These are phyloP conservation scores for Citrus cavaleriei DNA, from an alignment of 345 rosid genomes.

Conservation along the genomic window DNA sequence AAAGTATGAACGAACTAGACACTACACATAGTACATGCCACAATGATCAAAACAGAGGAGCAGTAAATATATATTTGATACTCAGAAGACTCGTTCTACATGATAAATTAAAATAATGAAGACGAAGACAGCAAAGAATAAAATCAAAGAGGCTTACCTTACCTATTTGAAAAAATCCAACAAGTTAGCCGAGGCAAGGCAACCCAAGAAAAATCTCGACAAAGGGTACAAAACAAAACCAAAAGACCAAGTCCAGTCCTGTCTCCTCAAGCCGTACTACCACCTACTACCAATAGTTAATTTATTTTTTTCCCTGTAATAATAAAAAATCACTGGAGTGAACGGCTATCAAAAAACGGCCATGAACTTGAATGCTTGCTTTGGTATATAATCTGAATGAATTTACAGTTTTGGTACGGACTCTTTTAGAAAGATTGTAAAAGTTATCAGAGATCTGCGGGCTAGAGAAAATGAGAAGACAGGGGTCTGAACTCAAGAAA, in stretches of 20 bases:
- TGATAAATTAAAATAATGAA: not conserved
- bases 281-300: not conserved
- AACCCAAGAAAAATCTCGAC: constrained; percentile 2
- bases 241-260: constrained; percentile 25
- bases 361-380: not conserved
- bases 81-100: not conserved
- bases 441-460: not conserved
- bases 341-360: not conserved
- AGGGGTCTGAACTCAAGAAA: not conserved
- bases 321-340: not conserved
- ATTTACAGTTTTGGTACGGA: not conserved
- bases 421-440: constrained; percentile 1
- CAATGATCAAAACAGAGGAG: not conserved
- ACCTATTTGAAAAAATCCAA: constrained; percentile 15
- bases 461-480: not conserved
- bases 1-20: not conserved
- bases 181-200: not conserved
- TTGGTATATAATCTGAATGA: not conserved
- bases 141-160: not conserved
- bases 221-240: constrained; percentile 7
- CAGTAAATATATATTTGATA: not conserved
- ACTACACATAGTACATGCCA: not conserved
- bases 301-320: no score
- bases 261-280: not conserved
- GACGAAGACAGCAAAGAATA: not conserved